Percentiles rank a stretch among this genome's conserved stretches.
These are phyloP conservation scores for Lentinula sp. DNA, from an alignment of 768 basidiomycete genomes.

Conservation along the genomic window DNA sequence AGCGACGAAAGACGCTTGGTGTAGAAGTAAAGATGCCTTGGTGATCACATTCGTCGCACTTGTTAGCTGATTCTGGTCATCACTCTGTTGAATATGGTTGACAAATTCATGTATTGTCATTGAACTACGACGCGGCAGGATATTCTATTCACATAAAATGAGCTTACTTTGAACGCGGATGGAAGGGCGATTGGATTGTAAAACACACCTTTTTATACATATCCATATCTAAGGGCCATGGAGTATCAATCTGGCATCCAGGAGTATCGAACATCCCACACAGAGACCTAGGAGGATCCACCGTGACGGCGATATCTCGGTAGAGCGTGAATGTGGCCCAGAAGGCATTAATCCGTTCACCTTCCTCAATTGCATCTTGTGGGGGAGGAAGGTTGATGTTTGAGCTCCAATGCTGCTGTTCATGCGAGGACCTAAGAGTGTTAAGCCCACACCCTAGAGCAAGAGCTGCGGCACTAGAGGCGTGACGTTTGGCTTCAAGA, in stretches of 20 bases:
- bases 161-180: conserved; percentile 1
- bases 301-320: conserved; percentile 47
- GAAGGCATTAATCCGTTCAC: conserved; percentile 63
- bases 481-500: conserved; percentile 35
- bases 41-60: conserved; percentile 36
- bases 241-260: conserved; percentile 45
- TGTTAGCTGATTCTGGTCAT: conserved; percentile 16
- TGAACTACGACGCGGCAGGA: conserved; percentile 34
- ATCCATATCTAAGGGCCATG: conserved; percentile 43
- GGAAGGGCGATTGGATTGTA: background rate
- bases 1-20: conserved; percentile 48
- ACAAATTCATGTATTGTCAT: conserved; percentile 48
- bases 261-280: conserved; percentile 48
- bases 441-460: conserved; percentile 3
- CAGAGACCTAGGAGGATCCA: conserved; percentile 49
- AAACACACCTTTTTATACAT: conserved; percentile 30
- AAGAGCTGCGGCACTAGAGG: conserved; percentile 27
- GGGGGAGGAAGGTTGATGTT: conserved; percentile 29
- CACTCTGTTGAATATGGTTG: conserved; percentile 23
- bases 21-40: conserved; percentile 55
- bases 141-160: conserved; percentile 25
- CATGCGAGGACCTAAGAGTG: conserved; percentile 5
- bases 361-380: conserved; percentile 48
- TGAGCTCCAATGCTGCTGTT: conserved; percentile 12
- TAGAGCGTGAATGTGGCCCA: conserved; percentile 59